These are phyloP conservation scores for Amaranthus cruentus DNA, from an alignment of 148 eudicot species.

Conservation along the genomic window DNA sequence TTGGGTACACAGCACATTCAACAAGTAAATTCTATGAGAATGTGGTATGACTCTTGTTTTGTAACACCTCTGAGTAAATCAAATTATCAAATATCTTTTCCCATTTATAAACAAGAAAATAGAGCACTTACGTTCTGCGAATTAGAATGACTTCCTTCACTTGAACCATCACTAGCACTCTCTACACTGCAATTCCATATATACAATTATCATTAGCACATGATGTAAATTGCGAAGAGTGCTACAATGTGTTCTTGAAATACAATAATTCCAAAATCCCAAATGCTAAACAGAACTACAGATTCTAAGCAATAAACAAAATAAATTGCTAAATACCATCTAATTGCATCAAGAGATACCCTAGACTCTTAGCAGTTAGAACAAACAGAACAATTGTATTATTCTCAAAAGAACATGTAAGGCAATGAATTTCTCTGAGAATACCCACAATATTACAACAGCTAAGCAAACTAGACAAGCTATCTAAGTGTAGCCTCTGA, in stretches of 20 bases:
- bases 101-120: not conserved
- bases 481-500: not conserved
- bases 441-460: not conserved
- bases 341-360: not conserved
- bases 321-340: not conserved
- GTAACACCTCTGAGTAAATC: not conserved
- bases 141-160: conserved; percentile 93
- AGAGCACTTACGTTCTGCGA: conserved; percentile 76
- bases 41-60: not conserved
- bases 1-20: not conserved
- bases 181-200: conserved; percentile 60
- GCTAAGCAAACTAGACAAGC: not conserved
- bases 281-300: not conserved
- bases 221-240: not conserved
- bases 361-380: not conserved
- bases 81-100: not conserved
- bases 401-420: not conserved
- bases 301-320: not conserved
- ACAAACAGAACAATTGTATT: not conserved
- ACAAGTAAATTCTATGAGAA: not conserved
- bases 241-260: not conserved
- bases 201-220: conserved; percentile 10
- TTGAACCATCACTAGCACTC: conserved; percentile 89
- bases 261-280: not conserved
- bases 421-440: not conserved